Percentiles rank a stretch among this genome's conserved stretches.
Evolutionary conservation across 2,329 filamentous ascomycete genomes (phyloP).

Genomic region (Fusarium torulosum): DNA sequence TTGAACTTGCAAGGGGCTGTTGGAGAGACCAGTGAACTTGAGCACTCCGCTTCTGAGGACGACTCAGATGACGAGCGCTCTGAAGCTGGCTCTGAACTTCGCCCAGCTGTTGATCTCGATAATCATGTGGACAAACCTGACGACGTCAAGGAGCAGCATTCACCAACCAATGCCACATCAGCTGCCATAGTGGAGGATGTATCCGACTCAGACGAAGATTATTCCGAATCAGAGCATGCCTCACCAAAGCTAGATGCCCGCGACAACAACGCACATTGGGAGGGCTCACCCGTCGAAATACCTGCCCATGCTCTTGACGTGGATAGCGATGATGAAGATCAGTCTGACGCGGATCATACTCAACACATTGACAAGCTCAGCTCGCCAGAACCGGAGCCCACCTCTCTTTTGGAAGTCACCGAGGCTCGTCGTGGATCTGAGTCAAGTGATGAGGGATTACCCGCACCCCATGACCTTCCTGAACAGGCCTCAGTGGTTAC

Average conservation of each 20-base stretch:
- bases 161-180: background rate
- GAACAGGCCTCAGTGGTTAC: slow-evolving; percentile 1
- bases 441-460: slow-evolving; percentile 6
- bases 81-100: background rate
- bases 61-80: slow-evolving; percentile 13
- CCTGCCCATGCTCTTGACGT: background rate
- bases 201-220: slow-evolving; percentile 6
- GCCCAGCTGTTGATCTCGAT: background rate
- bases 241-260: slow-evolving; percentile 3
- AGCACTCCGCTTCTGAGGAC: slow-evolving; percentile 9
- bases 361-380: background rate
- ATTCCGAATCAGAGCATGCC: slow-evolving; percentile 12
- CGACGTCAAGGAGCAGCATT: background rate
- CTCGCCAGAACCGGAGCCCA: slow-evolving; percentile 3
- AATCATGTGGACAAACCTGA: background rate
- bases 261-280: background rate
- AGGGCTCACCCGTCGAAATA: background rate
- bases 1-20: background rate
- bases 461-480: background rate
- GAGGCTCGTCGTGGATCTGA: slow-evolving; percentile 3
- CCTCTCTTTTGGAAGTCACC: slow-evolving; percentile 3
- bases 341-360: background rate
- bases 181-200: background rate
- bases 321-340: background rate
- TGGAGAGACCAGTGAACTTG: slow-evolving; percentile 6